Percentiles rank a stretch among this genome's conserved stretches.
These are phyloP conservation scores for Fusarium mundagurra DNA, from an alignment of 2,329 filamentous ascomycete species.

Conservation along the genomic window DNA sequence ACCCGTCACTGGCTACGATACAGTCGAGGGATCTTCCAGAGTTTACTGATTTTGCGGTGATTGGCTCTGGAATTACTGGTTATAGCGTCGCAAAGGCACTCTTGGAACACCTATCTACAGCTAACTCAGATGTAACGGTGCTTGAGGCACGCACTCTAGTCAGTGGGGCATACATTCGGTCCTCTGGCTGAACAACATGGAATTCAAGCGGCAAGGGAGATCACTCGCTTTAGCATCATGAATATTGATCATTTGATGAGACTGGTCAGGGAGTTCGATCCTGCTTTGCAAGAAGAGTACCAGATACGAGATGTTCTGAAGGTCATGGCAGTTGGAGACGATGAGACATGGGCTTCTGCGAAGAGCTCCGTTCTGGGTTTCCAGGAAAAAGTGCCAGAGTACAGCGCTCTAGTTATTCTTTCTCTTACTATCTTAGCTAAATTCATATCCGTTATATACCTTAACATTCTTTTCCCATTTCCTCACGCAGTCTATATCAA, in stretches of 20 bases:
- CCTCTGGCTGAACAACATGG: slow-evolving; percentile 34
- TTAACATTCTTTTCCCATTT: no score
- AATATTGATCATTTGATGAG: slow-evolving; percentile 3
- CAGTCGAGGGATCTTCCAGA: slow-evolving; percentile 36
- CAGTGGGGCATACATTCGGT: slow-evolving; percentile 44
- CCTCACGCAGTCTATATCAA: no score
- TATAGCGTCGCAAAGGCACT: slow-evolving; percentile 41
- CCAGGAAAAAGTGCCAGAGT: not conserved
- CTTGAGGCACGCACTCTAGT: slow-evolving; percentile 43
- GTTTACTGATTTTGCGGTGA: slow-evolving; percentile 39
- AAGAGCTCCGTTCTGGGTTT: not conserved
- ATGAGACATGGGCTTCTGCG: not conserved
- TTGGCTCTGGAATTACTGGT: slow-evolving; percentile 47
- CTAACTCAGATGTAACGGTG: slow-evolving; percentile 26
- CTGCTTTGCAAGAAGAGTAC: not conserved
- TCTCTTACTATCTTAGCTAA: no score
- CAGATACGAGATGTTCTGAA: slow-evolving; percentile 1
- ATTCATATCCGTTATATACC: no score
- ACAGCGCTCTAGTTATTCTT: no score
- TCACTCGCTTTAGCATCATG: slow-evolving; percentile 3
- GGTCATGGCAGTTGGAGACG: slow-evolving; percentile 7
- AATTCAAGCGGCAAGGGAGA: slow-evolving; percentile 24
- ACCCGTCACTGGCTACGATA: slow-evolving; percentile 33
- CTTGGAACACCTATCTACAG: slow-evolving; percentile 26
- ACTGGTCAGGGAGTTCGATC: not conserved